phyloP scores from a whole-genome alignment of 495 filamentous ascomycete genomes.

The Aspergillus asperescens region DNA sequence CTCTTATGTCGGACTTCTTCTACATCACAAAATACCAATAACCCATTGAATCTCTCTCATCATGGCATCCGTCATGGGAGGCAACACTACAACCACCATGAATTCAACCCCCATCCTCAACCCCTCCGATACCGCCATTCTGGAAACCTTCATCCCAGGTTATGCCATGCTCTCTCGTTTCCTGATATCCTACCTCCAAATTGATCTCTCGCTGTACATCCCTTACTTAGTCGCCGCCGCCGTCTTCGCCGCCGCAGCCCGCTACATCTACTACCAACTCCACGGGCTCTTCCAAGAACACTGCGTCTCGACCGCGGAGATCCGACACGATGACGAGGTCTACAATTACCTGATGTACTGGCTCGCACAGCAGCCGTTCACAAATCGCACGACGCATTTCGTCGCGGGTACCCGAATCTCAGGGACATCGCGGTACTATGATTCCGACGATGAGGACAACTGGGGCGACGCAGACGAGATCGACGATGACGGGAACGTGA shows the following conservation, averaged over 20 bases:
- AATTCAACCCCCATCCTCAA: conserved; percentile 16
- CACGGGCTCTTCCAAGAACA: conserved; percentile 27
- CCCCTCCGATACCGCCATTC: conserved; percentile 40
- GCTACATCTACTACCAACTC: conserved; percentile 45
- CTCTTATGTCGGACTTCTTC: too few species aligned
- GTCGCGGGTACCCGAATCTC: conserved; percentile 56
- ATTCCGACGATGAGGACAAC: conserved; percentile 31
- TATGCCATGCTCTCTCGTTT: conserved; percentile 60
- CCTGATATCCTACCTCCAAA: conserved; percentile 53
- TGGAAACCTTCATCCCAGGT: conserved; percentile 70
- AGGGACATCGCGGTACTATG: conserved; percentile 43
- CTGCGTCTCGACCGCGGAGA: conserved; percentile 53
- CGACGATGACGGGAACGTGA: conserved; percentile 27
- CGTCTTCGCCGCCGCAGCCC: conserved; percentile 44
- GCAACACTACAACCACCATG: conserved; percentile 13
- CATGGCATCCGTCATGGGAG: not conserved
- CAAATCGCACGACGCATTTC: conserved; percentile 52
- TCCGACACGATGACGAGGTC: conserved; percentile 62
- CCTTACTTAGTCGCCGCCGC: conserved; percentile 52
- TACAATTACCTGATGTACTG: conserved; percentile 67
- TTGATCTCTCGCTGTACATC: conserved; percentile 70
- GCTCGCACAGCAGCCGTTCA: conserved; percentile 57
- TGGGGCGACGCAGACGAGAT: conserved; percentile 38
- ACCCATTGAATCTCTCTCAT: too few species aligned
- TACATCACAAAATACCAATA: too few species aligned